These are phyloP conservation scores for Coniferiporia sulphurascens DNA, from an alignment of 1,284 basidiomycete species.

Conservation along the genomic window DNA sequence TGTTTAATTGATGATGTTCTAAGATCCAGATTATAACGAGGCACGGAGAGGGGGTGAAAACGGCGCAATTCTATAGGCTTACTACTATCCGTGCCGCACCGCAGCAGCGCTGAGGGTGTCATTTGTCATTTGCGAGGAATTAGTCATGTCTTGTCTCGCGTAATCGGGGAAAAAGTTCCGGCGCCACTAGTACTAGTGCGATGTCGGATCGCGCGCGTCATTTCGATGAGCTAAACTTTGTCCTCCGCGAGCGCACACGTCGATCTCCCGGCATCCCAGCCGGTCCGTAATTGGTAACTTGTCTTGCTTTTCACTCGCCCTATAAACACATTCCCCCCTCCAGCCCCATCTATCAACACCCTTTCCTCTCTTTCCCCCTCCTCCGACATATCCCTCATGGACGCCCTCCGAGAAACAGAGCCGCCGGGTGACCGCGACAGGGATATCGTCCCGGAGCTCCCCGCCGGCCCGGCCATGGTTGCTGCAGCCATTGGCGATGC, in stretches of 20 bases:
- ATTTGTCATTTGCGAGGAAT: not conserved
- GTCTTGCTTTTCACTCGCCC: not conserved
- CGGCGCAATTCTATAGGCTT: too few relatives aligned
- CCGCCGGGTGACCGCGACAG: not conserved
- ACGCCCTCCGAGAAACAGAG: not conserved
- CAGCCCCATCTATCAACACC: not conserved
- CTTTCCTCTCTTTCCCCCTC: not conserved
- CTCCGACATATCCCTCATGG: not conserved
- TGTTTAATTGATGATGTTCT: too few relatives aligned
- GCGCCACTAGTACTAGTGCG: not conserved
- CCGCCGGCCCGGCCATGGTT: slow-evolving; percentile 1
- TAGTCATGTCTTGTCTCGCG: not conserved
- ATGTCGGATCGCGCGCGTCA: not conserved
- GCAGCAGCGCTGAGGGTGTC: too few relatives aligned
- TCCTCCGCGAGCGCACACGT: not conserved
- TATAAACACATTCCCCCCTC: not conserved
- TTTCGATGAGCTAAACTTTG: not conserved
- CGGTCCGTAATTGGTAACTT: not conserved
- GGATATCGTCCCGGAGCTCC: slow-evolving; percentile 16
- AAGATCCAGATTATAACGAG: too few relatives aligned
- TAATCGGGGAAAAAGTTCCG: not conserved
- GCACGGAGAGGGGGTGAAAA: too few relatives aligned
- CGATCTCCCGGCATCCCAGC: not conserved
- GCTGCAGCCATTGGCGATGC: slow-evolving; percentile 11
- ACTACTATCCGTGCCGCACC: too few relatives aligned